Base-by-base conservation (phyloP, 345 rosid species). In the Bruguiera sexangula region DNA sequence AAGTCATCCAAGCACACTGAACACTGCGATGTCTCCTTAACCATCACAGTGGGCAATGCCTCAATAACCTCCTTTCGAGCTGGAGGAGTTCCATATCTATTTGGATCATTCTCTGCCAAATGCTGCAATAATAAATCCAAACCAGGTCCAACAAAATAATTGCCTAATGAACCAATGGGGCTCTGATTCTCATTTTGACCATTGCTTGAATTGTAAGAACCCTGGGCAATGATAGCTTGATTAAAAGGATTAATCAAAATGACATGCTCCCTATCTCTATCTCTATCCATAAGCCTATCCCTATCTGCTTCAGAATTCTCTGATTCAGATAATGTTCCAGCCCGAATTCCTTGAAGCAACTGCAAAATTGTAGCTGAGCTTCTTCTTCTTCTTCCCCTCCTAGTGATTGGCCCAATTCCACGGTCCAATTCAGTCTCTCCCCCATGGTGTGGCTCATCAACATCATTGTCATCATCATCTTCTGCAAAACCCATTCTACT, bases 1-100 rank as follows among this genome's bases (percentile, higher is more conserved):
- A 89, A 80, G 62, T 89, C 92, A 81, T 93, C 96, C 82, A 93
- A 82, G 79, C 98, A 93, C 61, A 93, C 96, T 0, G 86, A 75
- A 70, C 97, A 93, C 65, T 91, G 97, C 77, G 81, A 54, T 58
- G 64, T 67, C 81, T 86, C 94, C 66, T 82, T 48, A 22, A 88
- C 64, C 51, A 58, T 74, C 65, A 84, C 94, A 16, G 66, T 71
- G 0, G 82, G 86, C 87, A 93, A 61, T 0, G 84, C 82, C 67
- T 91, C 92, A 26, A 93, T 76, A 0, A 87, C 92, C 52, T 91
- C 92, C 75, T 89, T 93, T 3, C 77, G 84, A n/a, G 98, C 94
- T 0, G 98, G 96, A 32, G 92, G 97, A 51, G 97, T 86, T n/a
- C 97, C 98, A 3, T 89, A 84, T 72, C 92, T 77, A 63, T 89